Evolutionary conservation across 495 filamentous ascomycete species (phyloP), one percentile per base, ranked within the genome.

Genomic region (Corynascus novoguineensis): DNA sequence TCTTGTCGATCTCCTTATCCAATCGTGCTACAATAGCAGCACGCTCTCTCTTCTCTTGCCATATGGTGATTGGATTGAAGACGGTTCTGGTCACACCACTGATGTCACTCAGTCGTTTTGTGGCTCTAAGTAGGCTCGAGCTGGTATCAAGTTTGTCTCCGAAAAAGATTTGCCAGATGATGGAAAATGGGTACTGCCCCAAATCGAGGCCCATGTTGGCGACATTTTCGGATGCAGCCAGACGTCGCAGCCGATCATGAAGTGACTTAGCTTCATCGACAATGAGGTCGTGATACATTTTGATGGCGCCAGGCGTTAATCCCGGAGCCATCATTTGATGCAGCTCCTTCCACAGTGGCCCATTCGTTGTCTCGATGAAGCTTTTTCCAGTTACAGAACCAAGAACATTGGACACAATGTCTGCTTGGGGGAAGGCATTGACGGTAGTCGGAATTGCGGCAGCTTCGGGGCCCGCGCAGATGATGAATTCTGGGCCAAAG

Each of bases 311-410:
- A 6, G 61, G 61, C 0, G 60, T 59, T 12, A 67, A 48, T 10
- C 49, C 56, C 4, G 64, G 59, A 1, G 64, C 64, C n/a, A 67
- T 51, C n/a, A 63, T 61, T 11, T 60, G 60, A 19, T 64, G 61
- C 35, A 67, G 46, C 28, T 61, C 55, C 41, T 64, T 67, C 64
- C 64, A 67, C 1, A 58, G 5, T 2, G 61, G 40, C 3, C 64
- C 61, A 44, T 63, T 63, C 9, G 42, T 54, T 0, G 52, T 49
- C 25, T 58, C 53, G 25, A 67, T 59, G 47, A 64, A 60, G n/a
- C 38, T 22, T 5, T 34, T 38, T 1, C 64, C 61, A 24, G 64
- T 17, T 2, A 37, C 1, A 10, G 8, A n/a, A 31, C 3, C 31
- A 63, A 55, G 25, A 53, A 50, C 2, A n/a, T 59, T 42, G 3